Evolutionary conservation across 176 grass and related monocot genomes (phyloP).

Genomic region (Rhynchospora pubera): DNA sequence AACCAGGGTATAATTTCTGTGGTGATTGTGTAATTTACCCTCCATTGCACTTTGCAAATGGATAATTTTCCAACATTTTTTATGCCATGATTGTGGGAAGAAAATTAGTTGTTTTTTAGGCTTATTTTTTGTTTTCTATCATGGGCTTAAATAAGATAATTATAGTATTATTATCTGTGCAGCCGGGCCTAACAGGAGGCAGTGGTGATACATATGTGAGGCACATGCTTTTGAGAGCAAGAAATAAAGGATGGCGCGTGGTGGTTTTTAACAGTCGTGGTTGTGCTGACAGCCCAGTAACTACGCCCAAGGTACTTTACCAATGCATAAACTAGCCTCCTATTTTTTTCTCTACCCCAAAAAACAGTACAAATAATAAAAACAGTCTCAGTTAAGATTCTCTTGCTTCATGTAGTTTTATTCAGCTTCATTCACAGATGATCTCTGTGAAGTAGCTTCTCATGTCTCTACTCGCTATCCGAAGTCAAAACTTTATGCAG

Average conservation of each 20-base stretch:
- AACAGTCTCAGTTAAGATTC: background rate
- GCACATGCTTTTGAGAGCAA: slow-evolving; percentile 92
- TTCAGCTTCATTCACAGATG: slow-evolving; percentile 92
- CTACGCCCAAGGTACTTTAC: slow-evolving; percentile 73
- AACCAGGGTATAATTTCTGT: background rate
- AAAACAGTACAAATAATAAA: background rate
- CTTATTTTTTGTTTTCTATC: background rate
- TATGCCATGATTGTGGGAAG: background rate
- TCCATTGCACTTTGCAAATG: background rate
- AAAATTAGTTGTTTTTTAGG: background rate
- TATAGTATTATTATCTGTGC: slow-evolving; percentile 13
- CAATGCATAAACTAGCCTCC: background rate
- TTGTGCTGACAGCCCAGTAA: slow-evolving; percentile 80
- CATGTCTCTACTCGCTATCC: slow-evolving; percentile 53
- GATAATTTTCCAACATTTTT: background rate
- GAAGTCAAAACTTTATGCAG: slow-evolving; percentile 68
- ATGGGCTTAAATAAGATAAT: background rate
- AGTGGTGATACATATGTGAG: slow-evolving; percentile 95
- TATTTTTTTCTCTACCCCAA: background rate
- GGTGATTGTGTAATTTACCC: background rate
- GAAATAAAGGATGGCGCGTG: slow-evolving; percentile 77
- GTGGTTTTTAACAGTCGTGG: slow-evolving; percentile 93
- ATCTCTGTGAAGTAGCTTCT: slow-evolving; percentile 58
- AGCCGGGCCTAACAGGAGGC: slow-evolving; percentile 91
- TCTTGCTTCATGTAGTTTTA: slow-evolving; percentile 58